These are phyloP conservation scores for Tetracentron sinense DNA, from an alignment of 164 flowering plant genomes.

Conservation along the genomic window DNA sequence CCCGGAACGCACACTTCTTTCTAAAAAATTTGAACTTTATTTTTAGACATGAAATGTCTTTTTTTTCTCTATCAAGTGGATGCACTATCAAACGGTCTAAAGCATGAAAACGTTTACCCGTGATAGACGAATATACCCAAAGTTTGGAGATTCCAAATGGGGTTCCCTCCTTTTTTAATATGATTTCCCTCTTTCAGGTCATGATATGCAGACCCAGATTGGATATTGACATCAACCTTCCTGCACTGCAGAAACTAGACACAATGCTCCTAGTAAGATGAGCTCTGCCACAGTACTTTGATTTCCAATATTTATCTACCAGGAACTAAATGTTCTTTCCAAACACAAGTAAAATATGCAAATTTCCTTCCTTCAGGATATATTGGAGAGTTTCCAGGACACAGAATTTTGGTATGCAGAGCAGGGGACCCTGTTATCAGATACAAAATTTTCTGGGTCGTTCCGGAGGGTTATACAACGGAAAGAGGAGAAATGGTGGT, in stretches of 20 bases:
- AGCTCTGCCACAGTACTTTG: background rate
- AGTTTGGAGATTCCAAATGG: too few species aligned
- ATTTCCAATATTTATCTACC: background rate
- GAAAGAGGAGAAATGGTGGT: slow-evolving; percentile 97
- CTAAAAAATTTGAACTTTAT: too few species aligned
- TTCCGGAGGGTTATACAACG: slow-evolving; percentile 52
- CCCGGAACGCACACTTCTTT: too few species aligned
- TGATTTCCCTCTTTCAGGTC: slow-evolving; percentile 38
- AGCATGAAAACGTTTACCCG: too few species aligned
- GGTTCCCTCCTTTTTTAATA: slow-evolving; percentile 7
- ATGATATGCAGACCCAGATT: slow-evolving; percentile 76
- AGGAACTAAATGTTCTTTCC: background rate
- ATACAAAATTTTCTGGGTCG: slow-evolving; percentile 50
- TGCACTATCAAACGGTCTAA: too few species aligned
- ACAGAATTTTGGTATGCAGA: slow-evolving; percentile 76
- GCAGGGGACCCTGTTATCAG: slow-evolving; percentile 50
- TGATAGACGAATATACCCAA: too few species aligned
- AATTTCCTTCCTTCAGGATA: slow-evolving; percentile 42
- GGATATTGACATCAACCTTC: slow-evolving; percentile 83
- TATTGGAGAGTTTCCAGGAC: slow-evolving; percentile 61
- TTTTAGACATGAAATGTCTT: too few species aligned
- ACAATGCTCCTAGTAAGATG: slow-evolving; percentile 76
- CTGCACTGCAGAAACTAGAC: slow-evolving; percentile 84
- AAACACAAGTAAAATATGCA: background rate
- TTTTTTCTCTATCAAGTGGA: too few species aligned